Evolutionary conservation across 208 protist genomes (phyloP).

Genomic region (Trichomonas gallinae): DNA sequence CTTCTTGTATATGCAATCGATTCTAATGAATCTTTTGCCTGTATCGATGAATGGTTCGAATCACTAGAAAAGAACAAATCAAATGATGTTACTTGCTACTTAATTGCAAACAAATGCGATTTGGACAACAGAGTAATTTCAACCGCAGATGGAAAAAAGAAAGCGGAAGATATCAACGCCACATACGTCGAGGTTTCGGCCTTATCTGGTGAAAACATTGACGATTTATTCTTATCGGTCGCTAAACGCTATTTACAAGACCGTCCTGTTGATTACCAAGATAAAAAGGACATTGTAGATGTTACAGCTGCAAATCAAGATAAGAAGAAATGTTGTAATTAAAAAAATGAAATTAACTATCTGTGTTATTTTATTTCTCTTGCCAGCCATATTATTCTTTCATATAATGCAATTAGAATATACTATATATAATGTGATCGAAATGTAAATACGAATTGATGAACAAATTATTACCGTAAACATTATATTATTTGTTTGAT

Average conservation of each 20-base stretch:
- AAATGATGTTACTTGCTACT: background rate
- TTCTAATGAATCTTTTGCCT: background rate
- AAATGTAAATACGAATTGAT: too few relatives aligned
- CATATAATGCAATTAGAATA: too few relatives aligned
- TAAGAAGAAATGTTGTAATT: background rate
- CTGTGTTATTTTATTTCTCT: too few relatives aligned
- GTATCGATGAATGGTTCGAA: background rate
- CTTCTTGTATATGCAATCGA: background rate
- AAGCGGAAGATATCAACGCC: background rate
- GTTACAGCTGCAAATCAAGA: background rate
- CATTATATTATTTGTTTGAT: too few relatives aligned
- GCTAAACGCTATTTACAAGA: background rate
- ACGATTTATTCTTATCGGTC: background rate
- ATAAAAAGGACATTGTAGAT: background rate
- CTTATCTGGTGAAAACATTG: background rate
- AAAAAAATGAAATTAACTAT: too few relatives aligned
- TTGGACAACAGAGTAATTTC: background rate
- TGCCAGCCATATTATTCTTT: too few relatives aligned
- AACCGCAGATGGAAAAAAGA: background rate
- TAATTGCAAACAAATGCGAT: constrained; percentile 21
- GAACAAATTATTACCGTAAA: too few relatives aligned
- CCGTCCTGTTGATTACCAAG: background rate
- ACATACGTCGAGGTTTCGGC: background rate
- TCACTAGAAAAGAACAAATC: background rate
- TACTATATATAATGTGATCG: too few relatives aligned